Conservation (phyloP, 495 filamentous ascomycete genomes). For the Cladorrhinum samala region DNA sequence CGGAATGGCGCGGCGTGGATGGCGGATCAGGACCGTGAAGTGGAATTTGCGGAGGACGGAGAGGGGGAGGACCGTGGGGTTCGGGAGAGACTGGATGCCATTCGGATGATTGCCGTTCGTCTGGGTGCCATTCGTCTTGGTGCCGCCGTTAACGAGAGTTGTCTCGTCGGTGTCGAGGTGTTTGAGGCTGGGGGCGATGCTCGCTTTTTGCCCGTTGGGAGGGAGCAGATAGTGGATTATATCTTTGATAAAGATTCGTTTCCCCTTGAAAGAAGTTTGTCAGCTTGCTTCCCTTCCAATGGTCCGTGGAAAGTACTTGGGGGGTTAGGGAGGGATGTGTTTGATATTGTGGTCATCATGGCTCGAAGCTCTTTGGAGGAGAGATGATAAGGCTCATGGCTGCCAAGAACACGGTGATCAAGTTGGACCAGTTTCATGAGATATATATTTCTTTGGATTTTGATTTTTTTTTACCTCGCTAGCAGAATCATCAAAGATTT, state of each 20-base stretch:
- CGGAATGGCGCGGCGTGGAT: constrained; percentile 80
- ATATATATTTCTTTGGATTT: no score
- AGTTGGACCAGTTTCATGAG: no score
- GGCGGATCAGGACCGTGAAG: constrained; percentile 95
- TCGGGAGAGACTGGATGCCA: constrained; percentile 28
- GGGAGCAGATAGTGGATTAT: constrained; percentile 86
- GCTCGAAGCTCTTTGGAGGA: no score
- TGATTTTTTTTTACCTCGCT: constrained; percentile 51
- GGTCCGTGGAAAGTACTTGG: neutral
- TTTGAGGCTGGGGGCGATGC: constrained; percentile 67
- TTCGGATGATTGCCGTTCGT: constrained; percentile 48
- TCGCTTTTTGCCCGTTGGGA: constrained; percentile 57
- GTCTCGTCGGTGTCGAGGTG: constrained; percentile 47
- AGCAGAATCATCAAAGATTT: constrained; percentile 54
- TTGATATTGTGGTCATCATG: no score
- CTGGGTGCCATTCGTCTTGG: constrained; percentile 31
- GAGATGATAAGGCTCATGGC: no score
- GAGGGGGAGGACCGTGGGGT: constrained; percentile 78
- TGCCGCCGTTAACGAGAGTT: constrained; percentile 42
- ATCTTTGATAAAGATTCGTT: constrained; percentile 96
- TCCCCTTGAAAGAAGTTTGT: constrained; percentile 49
- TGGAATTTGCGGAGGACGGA: constrained; percentile 68
- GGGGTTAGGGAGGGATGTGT: neutral
- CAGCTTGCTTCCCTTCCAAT: neutral
- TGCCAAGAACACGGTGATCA: no score